Conservation (phyloP, 208 protist species). For the Trichomonas vaginalis region DNA sequence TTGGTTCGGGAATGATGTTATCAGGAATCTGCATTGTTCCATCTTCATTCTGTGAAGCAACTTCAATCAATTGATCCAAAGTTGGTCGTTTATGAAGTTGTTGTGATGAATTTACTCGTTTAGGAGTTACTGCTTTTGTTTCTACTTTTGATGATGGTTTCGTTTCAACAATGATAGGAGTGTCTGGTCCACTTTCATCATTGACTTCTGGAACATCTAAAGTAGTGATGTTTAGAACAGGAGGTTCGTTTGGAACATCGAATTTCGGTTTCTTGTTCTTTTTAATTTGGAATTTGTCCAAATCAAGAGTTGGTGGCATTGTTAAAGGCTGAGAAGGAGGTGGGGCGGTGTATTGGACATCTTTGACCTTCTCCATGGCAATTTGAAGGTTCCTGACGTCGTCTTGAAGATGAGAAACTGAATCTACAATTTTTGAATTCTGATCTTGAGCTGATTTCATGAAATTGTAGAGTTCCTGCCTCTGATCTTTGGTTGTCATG, state of each 20-base stretch:
- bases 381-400: background rate
- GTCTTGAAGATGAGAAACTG: background rate
- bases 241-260: background rate
- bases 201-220: background rate
- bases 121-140: background rate
- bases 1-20: background rate
- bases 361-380: background rate
- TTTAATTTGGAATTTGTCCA: background rate
- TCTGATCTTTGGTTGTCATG: background rate
- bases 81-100: background rate
- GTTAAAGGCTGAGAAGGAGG: background rate
- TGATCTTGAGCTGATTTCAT: background rate
- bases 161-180: background rate
- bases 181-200: background rate
- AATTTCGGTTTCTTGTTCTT: background rate
- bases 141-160: background rate
- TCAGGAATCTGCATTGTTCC: background rate
- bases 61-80: background rate
- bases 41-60: background rate
- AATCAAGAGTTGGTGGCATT: background rate
- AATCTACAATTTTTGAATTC: background rate
- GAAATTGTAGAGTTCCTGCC: background rate
- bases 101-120: background rate
- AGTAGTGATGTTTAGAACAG: background rate
- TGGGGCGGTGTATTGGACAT: background rate